Base-by-base conservation (phyloP, 441 rosid species). In the Erodium chrysanthum region DNA sequence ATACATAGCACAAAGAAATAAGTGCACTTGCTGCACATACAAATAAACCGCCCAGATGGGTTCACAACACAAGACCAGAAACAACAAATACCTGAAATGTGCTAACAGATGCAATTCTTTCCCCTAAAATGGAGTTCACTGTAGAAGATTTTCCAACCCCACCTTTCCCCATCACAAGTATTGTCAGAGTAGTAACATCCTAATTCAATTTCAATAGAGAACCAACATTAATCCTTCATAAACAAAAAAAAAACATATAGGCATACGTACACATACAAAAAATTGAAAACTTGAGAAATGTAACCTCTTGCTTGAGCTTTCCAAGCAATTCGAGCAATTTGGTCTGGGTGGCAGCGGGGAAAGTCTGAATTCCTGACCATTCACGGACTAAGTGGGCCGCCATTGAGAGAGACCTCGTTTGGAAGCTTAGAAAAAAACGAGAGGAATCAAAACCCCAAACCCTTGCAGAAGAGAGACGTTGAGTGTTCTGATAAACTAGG, bases 111-210 rank as follows among this genome's bases (percentile, higher is more conserved):
- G 86, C 89, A 15, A 78, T 96, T 67, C 88, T 93, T 83, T 93
- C 98, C n/a, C 97, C 88, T 8, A 91, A 76, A 35, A 93, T 91
- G 71, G 98, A 93, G 77, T 91, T 93, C 73, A 93, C 88, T 5
- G 97, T 93, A 27, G 98, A 93, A 52, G 97, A 93, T 76, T 93
- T 93, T 25, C 98, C 98, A n/a, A 91, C 92, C 60, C 98, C 97
- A 2, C 96, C 95, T 79, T 93, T 93, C 42, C 96, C 98, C 88
- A 93, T 59, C 65, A 93, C 98, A 79, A 93, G 91, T 69, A 93
- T 82, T 71, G 95, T 93, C 86, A 93, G 77, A 66, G 85, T 78
- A 74, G 76, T 78, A 66, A 88, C 87, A 68, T 91, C 83, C 98
- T 93, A 83, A 44, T 44, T 14, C 70, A 73, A 74, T 64, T 17